Percentiles rank a stretch among this genome's conserved stretches.
Evolutionary conservation across 1,284 basidiomycete genomes (phyloP).

Genomic region (Fomitopsis palustris): DNA sequence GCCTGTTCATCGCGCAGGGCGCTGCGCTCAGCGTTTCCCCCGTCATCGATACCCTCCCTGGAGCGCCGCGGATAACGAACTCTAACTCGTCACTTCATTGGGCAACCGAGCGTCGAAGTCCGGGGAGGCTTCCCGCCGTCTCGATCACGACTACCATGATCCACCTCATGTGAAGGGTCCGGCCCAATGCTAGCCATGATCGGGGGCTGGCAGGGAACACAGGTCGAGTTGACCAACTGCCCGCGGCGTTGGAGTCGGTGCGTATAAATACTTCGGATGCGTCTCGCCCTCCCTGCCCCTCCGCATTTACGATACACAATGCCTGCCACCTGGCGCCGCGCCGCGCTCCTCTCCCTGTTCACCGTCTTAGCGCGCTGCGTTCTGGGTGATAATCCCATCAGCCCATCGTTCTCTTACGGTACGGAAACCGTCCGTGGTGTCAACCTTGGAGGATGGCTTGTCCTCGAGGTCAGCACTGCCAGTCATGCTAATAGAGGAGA

Average conservation of each 20-base stretch:
- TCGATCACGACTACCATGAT: neutral
- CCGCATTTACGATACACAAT: conserved; percentile 15
- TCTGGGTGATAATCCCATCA: conserved; percentile 30
- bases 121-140: neutral
- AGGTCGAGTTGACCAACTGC: neutral
- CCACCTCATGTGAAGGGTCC: neutral
- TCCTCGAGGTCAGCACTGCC: conserved; percentile 54
- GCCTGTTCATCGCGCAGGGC: neutral
- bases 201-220: neutral
- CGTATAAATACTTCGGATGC: conserved; percentile 1
- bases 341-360: conserved; percentile 11
- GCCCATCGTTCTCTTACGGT: conserved; percentile 48
- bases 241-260: neutral
- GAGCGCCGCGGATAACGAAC: neutral
- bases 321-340: conserved; percentile 16
- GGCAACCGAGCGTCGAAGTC: neutral
- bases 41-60: neutral
- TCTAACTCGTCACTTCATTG: neutral
- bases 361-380: conserved; percentile 15
- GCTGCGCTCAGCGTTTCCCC: neutral
- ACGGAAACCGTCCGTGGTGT: conserved; percentile 65
- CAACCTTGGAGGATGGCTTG: conserved; percentile 79
- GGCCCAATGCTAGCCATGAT: neutral
- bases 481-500: conserved; percentile 8
- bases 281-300: neutral